Conservation (phyloP, 148 eudicot species). For the Cornus florida region DNA sequence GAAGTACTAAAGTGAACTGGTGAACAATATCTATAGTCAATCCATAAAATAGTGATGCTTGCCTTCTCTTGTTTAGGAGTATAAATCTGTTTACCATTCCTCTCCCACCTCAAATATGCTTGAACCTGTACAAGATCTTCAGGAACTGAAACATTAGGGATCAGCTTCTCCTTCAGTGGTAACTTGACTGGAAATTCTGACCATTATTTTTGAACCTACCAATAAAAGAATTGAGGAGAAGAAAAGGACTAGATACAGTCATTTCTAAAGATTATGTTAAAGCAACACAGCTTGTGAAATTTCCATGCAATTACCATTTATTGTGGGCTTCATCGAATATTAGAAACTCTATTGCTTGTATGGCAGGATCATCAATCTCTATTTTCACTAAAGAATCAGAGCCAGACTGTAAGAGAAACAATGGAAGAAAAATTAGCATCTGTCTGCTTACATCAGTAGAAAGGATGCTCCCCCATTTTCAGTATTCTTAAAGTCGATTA, state of each 20-base stretch:
- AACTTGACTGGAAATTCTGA: constrained; percentile 68
- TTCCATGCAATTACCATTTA: constrained; percentile 52
- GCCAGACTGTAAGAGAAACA: constrained; percentile 62
- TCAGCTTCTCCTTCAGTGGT: constrained; percentile 43
- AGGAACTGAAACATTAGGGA: constrained; percentile 61
- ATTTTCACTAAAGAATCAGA: constrained; percentile 52
- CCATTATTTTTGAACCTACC: constrained; percentile 88
- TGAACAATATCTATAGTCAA: background rate
- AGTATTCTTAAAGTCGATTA: background rate
- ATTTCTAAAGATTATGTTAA: background rate
- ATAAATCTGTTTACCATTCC: constrained; percentile 90
- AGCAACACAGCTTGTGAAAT: background rate
- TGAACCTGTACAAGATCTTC: constrained; percentile 98
- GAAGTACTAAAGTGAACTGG: background rate
- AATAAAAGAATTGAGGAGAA: background rate
- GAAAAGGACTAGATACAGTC: background rate
- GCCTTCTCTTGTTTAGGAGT: constrained; percentile 85
- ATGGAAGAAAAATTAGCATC: background rate
- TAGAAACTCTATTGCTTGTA: constrained; percentile 91
- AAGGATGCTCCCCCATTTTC: background rate
- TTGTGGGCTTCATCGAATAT: constrained; percentile 74
- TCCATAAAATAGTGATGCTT: constrained; percentile 9
- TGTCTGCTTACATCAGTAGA: background rate
- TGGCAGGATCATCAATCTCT: constrained; percentile 82
- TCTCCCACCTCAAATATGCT: constrained; percentile 95